These are phyloP conservation scores for Pleurotus salmoneostramineus DNA, from an alignment of 768 basidiomycete species.

Conservation along the genomic window DNA sequence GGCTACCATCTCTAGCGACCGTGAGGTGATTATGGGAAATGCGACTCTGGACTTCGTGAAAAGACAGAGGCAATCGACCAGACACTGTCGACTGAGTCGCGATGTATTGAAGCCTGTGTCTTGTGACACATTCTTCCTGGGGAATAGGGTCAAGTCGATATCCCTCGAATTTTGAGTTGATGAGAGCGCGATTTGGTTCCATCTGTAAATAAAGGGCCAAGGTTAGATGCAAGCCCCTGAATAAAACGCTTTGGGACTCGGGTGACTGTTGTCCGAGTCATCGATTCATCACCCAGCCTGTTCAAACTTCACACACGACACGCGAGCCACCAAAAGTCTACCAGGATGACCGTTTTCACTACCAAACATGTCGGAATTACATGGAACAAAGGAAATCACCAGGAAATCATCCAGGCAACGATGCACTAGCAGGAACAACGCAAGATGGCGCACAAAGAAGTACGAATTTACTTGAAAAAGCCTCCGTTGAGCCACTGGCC, in stretches of 20 bases:
- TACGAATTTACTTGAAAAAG: neutral
- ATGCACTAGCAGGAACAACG: neutral
- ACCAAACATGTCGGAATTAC: neutral
- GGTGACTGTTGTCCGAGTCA: neutral
- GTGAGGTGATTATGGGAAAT: conserved; percentile 82
- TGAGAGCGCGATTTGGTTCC: conserved; percentile 40
- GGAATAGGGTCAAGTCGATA: conserved; percentile 67
- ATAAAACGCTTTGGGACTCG: neutral
- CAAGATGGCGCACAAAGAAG: conserved; percentile 7
- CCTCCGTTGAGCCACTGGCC: neutral
- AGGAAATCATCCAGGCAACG: neutral
- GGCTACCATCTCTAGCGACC: conserved; percentile 37
- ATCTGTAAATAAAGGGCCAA: conserved; percentile 2
- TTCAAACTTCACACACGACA: too few relatives aligned
- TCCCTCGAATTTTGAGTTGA: conserved; percentile 84
- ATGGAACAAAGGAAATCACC: too few relatives aligned
- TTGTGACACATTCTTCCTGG: conserved; percentile 50
- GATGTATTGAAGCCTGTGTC: conserved; percentile 49
- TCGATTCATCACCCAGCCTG: too few relatives aligned
- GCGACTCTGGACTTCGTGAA: conserved; percentile 80
- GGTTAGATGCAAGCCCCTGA: neutral
- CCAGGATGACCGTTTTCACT: neutral
- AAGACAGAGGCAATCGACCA: conserved; percentile 58
- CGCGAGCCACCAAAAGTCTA: neutral
- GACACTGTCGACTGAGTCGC: conserved; percentile 61